A percentile compares a stretch with the other conserved stretches of the same genome.
phyloP scores from a whole-genome alignment of 805 yeast genomes.

The Cyberlindnera euphorbiiphila region DNA sequence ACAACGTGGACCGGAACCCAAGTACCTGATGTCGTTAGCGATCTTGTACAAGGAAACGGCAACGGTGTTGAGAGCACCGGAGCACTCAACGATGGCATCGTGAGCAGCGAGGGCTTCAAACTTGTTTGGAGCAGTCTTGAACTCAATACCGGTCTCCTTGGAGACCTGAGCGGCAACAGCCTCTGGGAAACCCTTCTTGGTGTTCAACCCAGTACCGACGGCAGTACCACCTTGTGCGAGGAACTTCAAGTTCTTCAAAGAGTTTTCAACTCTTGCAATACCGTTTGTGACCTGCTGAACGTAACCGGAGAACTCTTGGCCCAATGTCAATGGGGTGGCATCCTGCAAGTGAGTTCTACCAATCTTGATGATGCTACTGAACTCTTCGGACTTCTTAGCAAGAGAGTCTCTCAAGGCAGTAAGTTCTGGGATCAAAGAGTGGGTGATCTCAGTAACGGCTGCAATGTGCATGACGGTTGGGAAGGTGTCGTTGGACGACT shows the following conservation, averaged over 20 bases:
- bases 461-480: constrained; percentile 99
- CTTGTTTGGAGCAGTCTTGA: constrained; percentile 96
- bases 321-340: constrained; percentile 96
- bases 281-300: constrained; percentile 92
- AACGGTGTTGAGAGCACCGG: constrained; percentile 94
- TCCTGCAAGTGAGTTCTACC: constrained; percentile 99
- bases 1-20: constrained; percentile 99
- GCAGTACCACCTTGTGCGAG: constrained; percentile 99
- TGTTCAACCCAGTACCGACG: constrained; percentile 97
- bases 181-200: constrained; percentile 83
- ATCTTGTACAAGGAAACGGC: constrained; percentile 93
- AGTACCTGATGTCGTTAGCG: constrained; percentile 96
- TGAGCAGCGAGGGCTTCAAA: constrained; percentile 99
- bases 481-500: constrained; percentile 98
- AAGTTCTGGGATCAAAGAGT: constrained; percentile 76
- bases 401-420: constrained; percentile 74
- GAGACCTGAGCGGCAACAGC: constrained; percentile 85
- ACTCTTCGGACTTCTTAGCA: constrained; percentile 75
- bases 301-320: constrained; percentile 97
- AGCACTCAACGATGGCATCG: constrained; percentile 96
- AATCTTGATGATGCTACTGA: constrained; percentile 86
- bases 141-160: constrained; percentile 80
- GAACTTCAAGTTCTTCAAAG: constrained; percentile 70
- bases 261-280: constrained; percentile 74
- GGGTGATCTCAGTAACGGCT: constrained; percentile 83